These are phyloP conservation scores for Graphilbum ipis-grandicollis DNA, from an alignment of 2,329 filamentous ascomycete genomes.

Conservation along the genomic window DNA sequence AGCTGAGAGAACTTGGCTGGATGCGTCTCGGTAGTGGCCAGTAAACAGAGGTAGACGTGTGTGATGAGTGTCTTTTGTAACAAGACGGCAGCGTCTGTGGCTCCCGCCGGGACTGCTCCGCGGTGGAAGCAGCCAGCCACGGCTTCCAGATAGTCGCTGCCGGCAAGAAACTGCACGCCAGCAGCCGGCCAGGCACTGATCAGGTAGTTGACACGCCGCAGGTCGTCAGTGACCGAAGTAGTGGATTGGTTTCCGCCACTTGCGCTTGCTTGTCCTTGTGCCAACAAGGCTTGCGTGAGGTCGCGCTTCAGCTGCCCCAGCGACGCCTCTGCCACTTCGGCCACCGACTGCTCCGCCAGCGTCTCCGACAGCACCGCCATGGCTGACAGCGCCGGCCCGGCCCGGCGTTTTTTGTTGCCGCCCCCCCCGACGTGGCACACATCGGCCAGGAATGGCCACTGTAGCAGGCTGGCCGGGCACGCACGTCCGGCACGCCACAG, in stretches of 20 bases:
- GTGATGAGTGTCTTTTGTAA: constrained; percentile 51
- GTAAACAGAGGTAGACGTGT: constrained; percentile 54
- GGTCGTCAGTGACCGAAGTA: too few species aligned
- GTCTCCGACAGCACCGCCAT: constrained; percentile 30
- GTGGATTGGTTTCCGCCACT: too few species aligned
- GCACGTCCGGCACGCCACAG: too few species aligned
- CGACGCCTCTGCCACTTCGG: constrained; percentile 38
- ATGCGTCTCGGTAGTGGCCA: constrained; percentile 48
- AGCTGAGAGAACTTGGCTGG: constrained; percentile 58
- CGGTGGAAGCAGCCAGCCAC: constrained; percentile 48
- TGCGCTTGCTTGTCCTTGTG: constrained; percentile 32
- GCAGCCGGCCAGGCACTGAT: constrained; percentile 41
- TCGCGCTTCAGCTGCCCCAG: constrained; percentile 42
- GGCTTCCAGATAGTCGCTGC: constrained; percentile 75
- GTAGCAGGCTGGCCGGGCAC: constrained; percentile 25
- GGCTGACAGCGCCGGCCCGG: constrained; percentile 34
- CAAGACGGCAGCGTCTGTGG: constrained; percentile 11
- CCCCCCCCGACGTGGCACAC: constrained; percentile 51
- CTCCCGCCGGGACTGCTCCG: constrained; percentile 23
- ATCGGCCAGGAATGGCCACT: constrained; percentile 52
- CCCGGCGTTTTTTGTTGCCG: constrained; percentile 42
- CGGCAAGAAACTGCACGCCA: constrained; percentile 53
- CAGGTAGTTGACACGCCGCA: constrained; percentile 45
- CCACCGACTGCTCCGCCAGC: constrained; percentile 23
- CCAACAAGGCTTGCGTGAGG: constrained; percentile 37